Evolutionary conservation across 108 stramenopile genomes (phyloP), one percentile per base, ranked within the genome.

Genomic region (Cyclotella atomus): DNA sequence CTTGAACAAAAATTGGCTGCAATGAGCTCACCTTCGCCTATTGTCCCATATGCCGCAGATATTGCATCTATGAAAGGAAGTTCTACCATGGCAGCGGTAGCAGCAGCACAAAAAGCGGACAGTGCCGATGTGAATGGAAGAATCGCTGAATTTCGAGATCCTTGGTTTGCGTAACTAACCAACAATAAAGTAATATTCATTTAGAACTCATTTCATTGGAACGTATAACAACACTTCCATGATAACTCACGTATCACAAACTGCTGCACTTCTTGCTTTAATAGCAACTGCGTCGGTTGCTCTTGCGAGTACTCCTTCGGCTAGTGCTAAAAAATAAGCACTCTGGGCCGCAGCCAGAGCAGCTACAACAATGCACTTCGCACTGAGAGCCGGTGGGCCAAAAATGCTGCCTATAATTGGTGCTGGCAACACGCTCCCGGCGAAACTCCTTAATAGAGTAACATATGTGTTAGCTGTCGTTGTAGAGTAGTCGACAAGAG

Each of bases 91-190:
- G 93, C 93, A 19, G 96, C 93, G 25, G 93, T 93, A 0, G 90
- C 93, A 34, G 96, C 96, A 16, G 93, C 96, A 82, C 91, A 93
- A 20, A 97, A 77, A 1, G 87, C 87, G 21, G 81, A 82, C 33
- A 97, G 80, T 15, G 96, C 96, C 14, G 87, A 88, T 28, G 96
- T 97, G 59, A 95, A 97, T 16, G 96, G 96, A 21, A 97, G 75
- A 28, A 97, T 91, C 10, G 92, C 91, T 0, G 92, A 88, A 21
- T 81, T 84, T 45, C 96, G 78, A 23, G 93, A 81, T 17, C 92
- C 94, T 74, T 95, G 96, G 65, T 97, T 97, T 53, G 96, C 96
- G 75, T 97, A 97, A 10, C 75, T 75, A n/a, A n/a, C n/a, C n/a
- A n/a, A n/a, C n/a, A n/a, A 61, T 14, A 17, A 20, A 56, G 12